Evolutionary conservation across 2,329 filamentous ascomycete genomes (phyloP), one percentile per base, ranked within the genome.

Genomic region (Leptoxyphium fumago): DNA sequence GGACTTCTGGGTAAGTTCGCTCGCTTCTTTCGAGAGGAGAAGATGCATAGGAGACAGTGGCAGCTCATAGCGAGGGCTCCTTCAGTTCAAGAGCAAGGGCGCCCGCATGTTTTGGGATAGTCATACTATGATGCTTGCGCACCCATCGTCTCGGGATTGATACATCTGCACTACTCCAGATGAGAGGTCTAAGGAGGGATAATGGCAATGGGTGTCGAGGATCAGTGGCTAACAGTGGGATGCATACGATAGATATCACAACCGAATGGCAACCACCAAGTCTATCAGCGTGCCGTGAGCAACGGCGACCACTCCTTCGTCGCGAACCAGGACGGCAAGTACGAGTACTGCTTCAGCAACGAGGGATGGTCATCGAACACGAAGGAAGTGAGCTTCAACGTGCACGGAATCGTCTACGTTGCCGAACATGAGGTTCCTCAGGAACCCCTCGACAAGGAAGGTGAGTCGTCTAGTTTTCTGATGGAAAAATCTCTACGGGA

Each of bases 361-460:
- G 89, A 96, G 72, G 82, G 91, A 65, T 98, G 89, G 87, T 84
- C 85, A 46, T 87, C 88, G 46, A 86, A 86, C 65, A 93, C 79
- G 62, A 98, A 98, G 70, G 91, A 98, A 66, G 89, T 98, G 43
- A 94, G 86, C 45, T 98, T 98, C 78, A 98, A 98, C 65, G 91
- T 98, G 43, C 91, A 98, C 68, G 91, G 91, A 55, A 86, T 98
- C 52, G 89, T 98, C 61, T 98, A 96, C 67, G 87, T 98, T 42
- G 83, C 84, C 45, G 91, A 96, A 65, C 72, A 76, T 47, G 89
- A 96, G 57, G 74, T 82, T 48, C 77, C 84, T 26, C 76, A 82
- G 55, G 89, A 96, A 60, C 91, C 91, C 15, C 72, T 98, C 53
- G 91, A 98, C 64, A 74, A 75, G 50, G 91, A 96, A 78, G 81